Evolutionary conservation across 441 rosid species (phyloP).

Genomic region (Kokia cookei): DNA sequence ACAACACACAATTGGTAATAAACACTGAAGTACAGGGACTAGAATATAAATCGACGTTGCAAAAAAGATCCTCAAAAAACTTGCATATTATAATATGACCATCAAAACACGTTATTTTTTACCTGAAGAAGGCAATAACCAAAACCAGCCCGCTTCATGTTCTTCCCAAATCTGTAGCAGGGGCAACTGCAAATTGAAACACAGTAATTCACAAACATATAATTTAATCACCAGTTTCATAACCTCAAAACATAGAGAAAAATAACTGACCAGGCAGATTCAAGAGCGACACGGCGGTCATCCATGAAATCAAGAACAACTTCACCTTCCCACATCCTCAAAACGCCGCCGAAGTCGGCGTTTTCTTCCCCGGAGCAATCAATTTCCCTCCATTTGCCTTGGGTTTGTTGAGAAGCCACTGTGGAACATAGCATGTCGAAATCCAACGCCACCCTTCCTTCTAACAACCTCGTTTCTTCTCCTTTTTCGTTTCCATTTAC

Average conservation of each 20-base stretch:
- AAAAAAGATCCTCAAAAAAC: background rate
- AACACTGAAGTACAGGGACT: background rate
- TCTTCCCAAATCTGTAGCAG: constrained; percentile 83
- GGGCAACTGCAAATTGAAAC: constrained; percentile 71
- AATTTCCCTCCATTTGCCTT: constrained; percentile 67
- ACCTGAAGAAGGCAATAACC: constrained; percentile 88
- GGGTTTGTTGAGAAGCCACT: constrained; percentile 81
- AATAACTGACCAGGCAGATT: constrained; percentile 60
- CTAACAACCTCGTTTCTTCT: constrained; percentile 27
- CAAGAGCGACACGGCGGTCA: constrained; percentile 67
- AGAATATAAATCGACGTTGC: background rate
- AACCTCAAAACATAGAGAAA: background rate
- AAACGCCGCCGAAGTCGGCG: constrained; percentile 57
- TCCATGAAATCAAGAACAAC: constrained; percentile 72
- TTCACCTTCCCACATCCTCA: constrained; percentile 94
- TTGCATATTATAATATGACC: background rate
- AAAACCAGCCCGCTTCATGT: constrained; percentile 82
- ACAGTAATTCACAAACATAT: constrained; percentile 7
- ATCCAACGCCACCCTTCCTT: constrained; percentile 53
- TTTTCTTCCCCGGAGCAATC: constrained; percentile 13
- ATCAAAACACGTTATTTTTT: background rate
- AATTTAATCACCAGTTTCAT: background rate
- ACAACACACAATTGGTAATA: background rate
- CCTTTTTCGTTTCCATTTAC: constrained; percentile 4
- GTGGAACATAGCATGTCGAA: constrained; percentile 65